Evolutionary conservation across 495 filamentous ascomycete genomes (phyloP), one percentile per base, ranked within the genome.

Genomic region (Lophium mytilinum): DNA sequence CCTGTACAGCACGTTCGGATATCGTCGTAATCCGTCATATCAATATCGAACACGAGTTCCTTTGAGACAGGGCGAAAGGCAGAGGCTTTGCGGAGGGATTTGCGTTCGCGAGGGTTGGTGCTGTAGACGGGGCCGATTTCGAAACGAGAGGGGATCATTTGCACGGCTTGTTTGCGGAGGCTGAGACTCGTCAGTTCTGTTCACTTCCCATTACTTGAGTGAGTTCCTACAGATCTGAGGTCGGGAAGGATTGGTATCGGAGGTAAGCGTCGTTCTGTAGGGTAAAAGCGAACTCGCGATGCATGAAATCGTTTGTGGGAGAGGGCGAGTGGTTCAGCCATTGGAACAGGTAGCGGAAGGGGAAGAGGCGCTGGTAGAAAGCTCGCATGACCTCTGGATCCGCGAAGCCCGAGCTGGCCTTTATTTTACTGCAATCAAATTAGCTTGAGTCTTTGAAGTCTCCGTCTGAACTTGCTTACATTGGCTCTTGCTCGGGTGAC

Each of bases 11-110:
- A 98, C 18, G 92, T 95, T 19, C 93, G 85, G 61, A 97, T 87
- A 47, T 95, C 88, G 67, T 98, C 93, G 71, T 98, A 98, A 74
- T 97, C 93, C 30, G 92, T 96, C 78, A 98, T 78, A 80, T 98
- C 93, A 62, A 98, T 96, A 84, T 98, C 93, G 73, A 98, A 97
- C 58, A 95, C 94, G 14, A 98, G 73, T 70, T 98, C 93, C 67
- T 97, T 97, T 1, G 84, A 75, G 3, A 94, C 68, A 2, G 93
- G 91, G 45, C 78, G 78, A 69, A 93, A 91, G 9, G 78, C 75
- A 52, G 77, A 78, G 14, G 79, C 73, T 70, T 94, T 95, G 42
- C 84, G 82, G 6, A 96, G 72, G 0, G 82, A 82, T 72, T 98
- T 98, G 63, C 94, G 88, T 56, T 97, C 93, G 53, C 90, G 86